phyloP scores from a whole-genome alignment of 2,329 filamentous ascomycete species.

The Lasiodiplodia sp. region DNA sequence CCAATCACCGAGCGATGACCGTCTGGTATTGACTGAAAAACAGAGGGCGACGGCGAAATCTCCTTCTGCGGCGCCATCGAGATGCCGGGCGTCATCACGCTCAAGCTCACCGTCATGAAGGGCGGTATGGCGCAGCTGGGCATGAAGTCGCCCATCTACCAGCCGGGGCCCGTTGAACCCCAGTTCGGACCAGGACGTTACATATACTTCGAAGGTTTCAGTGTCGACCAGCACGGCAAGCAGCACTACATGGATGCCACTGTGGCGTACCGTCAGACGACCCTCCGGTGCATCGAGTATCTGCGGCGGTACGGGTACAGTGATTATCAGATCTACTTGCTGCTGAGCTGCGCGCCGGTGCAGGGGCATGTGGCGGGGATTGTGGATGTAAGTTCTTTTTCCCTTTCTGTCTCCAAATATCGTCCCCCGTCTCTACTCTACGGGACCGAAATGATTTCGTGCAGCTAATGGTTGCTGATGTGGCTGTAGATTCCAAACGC shows the following conservation, averaged over 20 bases:
- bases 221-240: conserved; percentile 85
- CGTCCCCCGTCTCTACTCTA: neutral
- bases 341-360: conserved; percentile 84
- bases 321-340: conserved; percentile 83
- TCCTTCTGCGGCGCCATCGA: conserved; percentile 81
- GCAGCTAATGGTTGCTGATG: neutral
- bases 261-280: conserved; percentile 84
- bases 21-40: neutral
- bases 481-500: conserved; percentile 76
- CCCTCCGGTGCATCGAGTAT: conserved; percentile 79
- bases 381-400: conserved; percentile 63
- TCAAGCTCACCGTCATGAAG: conserved; percentile 90
- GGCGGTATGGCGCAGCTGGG: conserved; percentile 75
- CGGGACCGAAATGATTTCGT: too few species aligned
- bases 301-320: conserved; percentile 73
- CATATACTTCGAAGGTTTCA: conserved; percentile 89
- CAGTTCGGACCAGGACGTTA: conserved; percentile 84
- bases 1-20: neutral
- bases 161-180: conserved; percentile 86
- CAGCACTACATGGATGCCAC: conserved; percentile 90
- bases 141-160: conserved; percentile 84
- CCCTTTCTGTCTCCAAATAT: neutral
- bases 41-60: conserved; percentile 87
- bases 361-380: conserved; percentile 89
- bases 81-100: conserved; percentile 89